Base-by-base conservation (phyloP, 305 asterid genomes). In the Coffea humblotiana region DNA sequence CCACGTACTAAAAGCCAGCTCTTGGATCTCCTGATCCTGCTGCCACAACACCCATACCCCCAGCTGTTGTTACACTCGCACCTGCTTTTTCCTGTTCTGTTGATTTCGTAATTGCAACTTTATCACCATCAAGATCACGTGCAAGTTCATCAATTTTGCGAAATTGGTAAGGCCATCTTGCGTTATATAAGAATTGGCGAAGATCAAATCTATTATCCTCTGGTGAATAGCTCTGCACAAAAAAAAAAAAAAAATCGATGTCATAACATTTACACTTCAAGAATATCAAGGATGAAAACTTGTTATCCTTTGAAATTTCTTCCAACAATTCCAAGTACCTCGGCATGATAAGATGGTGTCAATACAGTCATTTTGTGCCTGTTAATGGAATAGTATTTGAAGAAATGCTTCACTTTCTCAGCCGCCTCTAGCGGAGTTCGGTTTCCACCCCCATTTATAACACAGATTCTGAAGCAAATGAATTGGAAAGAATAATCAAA, bases 331-430 rank as follows among this genome's bases (percentile, higher is more conserved):
- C 25, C 16, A 32, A 63, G 76, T 91, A 95, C 98, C 98, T 92
- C 98, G 7, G 97, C 97, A 74, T 92, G 97, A 86, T 96, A 94
- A 35, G 99, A 92, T 71, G 98, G 98, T 37, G 99, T 96, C 72
- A 96, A 80, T 27, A 92, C 91, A 23, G 98, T 91, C 99, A 94
- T 96, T 90, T 96, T 94, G 91, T 94, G 99, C 80, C 98, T 86
- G 75, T 96, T 94, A 85, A 96, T 93, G 45, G 98, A 94, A 82
- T 96, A 94, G 81, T 92, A 92, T 88, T 90, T 96, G 89, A 94
- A 96, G 91, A 96, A 94, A 80, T 94, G 82, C 84, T 96, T 96
- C 87, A 94, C 99, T 89, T 94, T 92, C 45, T 92, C 97, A 12
- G 90, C 95, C 45, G 92, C 88, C 85, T 96, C 98, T 45, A 90